These are phyloP conservation scores for Alternaria longipes DNA, from an alignment of 2,329 filamentous ascomycete species.

Conservation along the genomic window DNA sequence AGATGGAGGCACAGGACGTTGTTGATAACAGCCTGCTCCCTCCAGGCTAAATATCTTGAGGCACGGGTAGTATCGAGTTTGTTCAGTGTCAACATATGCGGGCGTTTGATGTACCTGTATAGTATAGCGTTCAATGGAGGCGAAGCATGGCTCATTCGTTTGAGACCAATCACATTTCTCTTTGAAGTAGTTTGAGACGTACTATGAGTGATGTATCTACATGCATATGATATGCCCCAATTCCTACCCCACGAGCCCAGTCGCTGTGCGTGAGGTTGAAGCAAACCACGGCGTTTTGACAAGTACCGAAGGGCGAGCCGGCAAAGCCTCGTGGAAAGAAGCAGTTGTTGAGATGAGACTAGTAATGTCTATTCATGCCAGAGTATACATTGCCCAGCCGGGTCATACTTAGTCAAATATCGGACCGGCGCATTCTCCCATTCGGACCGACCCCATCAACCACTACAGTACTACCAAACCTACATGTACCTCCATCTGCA, in stretches of 20 bases:
- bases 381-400: conserved; percentile 5
- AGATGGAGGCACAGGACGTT: conserved; percentile 92
- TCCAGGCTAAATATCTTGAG: conserved; percentile 71
- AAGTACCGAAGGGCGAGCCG: neutral
- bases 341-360: neutral
- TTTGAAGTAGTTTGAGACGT: neutral
- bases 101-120: conserved; percentile 15
- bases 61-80: conserved; percentile 1
- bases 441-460: conserved; percentile 5
- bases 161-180: neutral
- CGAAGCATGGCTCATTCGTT: conserved; percentile 2
- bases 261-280: neutral
- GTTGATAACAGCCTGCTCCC: conserved; percentile 94
- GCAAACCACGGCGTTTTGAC: neutral
- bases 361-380: neutral
- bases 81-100: conserved; percentile 6
- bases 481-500: neutral
- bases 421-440: neutral
- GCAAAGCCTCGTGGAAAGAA: neutral
- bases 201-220: neutral
- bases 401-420: neutral
- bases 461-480: neutral
- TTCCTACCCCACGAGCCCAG: neutral
- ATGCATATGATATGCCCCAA: neutral
- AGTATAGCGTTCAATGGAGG: conserved; percentile 14